These are phyloP conservation scores for Ceriops decandra DNA, from an alignment of 345 rosid genomes.

Conservation along the genomic window DNA sequence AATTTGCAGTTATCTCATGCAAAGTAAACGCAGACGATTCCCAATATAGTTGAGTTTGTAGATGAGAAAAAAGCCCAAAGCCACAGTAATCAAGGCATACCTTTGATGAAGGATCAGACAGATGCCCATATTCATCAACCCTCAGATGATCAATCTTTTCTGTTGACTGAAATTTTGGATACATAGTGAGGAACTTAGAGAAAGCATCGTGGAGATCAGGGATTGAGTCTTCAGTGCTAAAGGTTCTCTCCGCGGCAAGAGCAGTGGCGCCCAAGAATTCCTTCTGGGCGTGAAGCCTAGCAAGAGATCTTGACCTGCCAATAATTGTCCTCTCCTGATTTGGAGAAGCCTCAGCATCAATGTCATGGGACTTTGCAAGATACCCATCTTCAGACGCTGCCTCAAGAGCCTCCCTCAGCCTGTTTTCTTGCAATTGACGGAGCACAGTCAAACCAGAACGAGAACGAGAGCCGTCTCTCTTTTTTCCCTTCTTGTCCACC, in stretches of 20 bases:
- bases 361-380: slow-evolving; percentile 61
- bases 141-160: slow-evolving; percentile 70
- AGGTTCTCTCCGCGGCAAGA: slow-evolving; percentile 54
- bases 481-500: slow-evolving; percentile 58
- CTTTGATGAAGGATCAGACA: slow-evolving; percentile 52
- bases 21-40: slow-evolving; percentile 71
- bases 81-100: slow-evolving; percentile 97
- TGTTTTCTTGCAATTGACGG: slow-evolving; percentile 70
- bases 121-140: slow-evolving; percentile 60
- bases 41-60: slow-evolving; percentile 65
- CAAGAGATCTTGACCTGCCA: slow-evolving; percentile 78
- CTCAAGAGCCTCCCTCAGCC: slow-evolving; percentile 77
- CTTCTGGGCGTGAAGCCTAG: slow-evolving; percentile 75
- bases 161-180: slow-evolving; percentile 65
- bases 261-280: slow-evolving; percentile 77
- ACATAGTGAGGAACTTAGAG: slow-evolving; percentile 70
- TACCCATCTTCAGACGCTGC: slow-evolving; percentile 89
- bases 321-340: slow-evolving; percentile 40
- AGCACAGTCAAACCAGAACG: slow-evolving; percentile 45
- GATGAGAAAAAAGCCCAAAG: slow-evolving; percentile 73
- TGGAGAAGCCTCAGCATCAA: slow-evolving; percentile 40
- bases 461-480: slow-evolving; percentile 39
- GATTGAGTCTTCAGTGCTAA: slow-evolving; percentile 47
- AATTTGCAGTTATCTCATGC: slow-evolving; percentile 79
- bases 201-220: slow-evolving; percentile 61